phyloP scores from a whole-genome alignment of 805 yeast genomes.

The Lipomyces chichibuensis region DNA sequence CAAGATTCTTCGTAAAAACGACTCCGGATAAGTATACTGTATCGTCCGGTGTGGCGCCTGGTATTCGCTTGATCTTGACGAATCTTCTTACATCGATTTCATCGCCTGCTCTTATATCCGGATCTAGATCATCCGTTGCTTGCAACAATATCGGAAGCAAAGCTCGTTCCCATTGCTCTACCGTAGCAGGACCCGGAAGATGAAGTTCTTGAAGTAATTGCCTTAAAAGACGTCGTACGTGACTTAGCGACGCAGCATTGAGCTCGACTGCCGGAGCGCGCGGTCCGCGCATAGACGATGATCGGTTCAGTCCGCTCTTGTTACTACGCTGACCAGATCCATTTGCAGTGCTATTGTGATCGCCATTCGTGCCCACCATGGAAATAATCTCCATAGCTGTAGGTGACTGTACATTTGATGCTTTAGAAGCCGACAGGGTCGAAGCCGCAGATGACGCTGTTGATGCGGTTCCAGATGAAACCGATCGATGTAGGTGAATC shows the following conservation, averaged over 20 bases:
- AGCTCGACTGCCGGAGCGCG: slow-evolving; percentile 44
- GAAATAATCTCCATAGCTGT: background rate
- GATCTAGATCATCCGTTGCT: slow-evolving; percentile 61
- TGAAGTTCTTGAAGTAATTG: slow-evolving; percentile 69
- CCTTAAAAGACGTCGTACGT: slow-evolving; percentile 55
- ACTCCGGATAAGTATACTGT: slow-evolving; percentile 73
- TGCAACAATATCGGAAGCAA: slow-evolving; percentile 56
- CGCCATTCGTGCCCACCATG: background rate
- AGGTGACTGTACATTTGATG: background rate
- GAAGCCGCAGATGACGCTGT: background rate
- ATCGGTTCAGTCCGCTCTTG: slow-evolving; percentile 24
- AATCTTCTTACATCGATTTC: slow-evolving; percentile 85
- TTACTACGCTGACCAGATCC: background rate
- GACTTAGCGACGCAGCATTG: slow-evolving; percentile 44
- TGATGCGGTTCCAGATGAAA: slow-evolving; percentile 2
- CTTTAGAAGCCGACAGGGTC: background rate
- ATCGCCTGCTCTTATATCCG: slow-evolving; percentile 65
- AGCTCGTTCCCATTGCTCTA: slow-evolving; percentile 61
- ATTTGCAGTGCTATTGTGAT: background rate
- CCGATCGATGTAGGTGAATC: slow-evolving; percentile 16
- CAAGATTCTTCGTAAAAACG: slow-evolving; percentile 80
- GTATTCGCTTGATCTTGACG: slow-evolving; percentile 79
- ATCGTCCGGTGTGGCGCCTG: slow-evolving; percentile 70
- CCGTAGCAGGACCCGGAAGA: slow-evolving; percentile 45
- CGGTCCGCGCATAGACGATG: slow-evolving; percentile 34